Conservation (phyloP, 148 eudicot species). For the Bassia scoparia region DNA sequence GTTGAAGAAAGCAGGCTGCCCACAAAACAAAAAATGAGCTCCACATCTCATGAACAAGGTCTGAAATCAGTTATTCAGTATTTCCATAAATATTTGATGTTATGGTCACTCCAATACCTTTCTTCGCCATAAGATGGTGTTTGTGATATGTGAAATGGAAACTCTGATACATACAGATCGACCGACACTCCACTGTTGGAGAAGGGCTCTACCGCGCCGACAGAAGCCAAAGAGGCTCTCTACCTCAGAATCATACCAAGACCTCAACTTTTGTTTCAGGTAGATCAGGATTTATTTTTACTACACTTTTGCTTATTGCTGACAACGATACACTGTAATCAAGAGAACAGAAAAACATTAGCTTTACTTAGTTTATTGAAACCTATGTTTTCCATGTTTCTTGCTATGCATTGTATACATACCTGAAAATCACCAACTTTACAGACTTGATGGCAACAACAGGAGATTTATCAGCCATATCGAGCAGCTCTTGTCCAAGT, state of each 20-base stretch:
- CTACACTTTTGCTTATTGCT: constrained; percentile 62
- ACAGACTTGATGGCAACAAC: constrained; percentile 85
- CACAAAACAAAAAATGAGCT: constrained; percentile 10
- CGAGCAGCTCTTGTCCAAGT: constrained; percentile 82
- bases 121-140: constrained; percentile 73
- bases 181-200: constrained; percentile 42
- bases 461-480: constrained; percentile 83
- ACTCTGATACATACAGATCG: constrained; percentile 77
- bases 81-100: background rate
- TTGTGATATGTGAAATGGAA: constrained; percentile 54
- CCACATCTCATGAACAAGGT: background rate
- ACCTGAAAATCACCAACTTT: constrained; percentile 89
- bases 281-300: constrained; percentile 71
- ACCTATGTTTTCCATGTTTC: background rate
- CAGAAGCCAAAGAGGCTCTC: constrained; percentile 77
- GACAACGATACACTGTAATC: constrained; percentile 76
- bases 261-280: constrained; percentile 74
- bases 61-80: too few relatives aligned
- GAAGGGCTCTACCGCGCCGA: constrained; percentile 72
- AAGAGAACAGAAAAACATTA: background rate
- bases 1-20: constrained; percentile 81
- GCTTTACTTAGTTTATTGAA: background rate
- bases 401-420: background rate
- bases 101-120: constrained; percentile 45
- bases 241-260: constrained; percentile 94